Evolutionary conservation across 441 rosid species (phyloP), one percentile per base, ranked within the genome.

Genomic region (Arabidopsis lyrata): DNA sequence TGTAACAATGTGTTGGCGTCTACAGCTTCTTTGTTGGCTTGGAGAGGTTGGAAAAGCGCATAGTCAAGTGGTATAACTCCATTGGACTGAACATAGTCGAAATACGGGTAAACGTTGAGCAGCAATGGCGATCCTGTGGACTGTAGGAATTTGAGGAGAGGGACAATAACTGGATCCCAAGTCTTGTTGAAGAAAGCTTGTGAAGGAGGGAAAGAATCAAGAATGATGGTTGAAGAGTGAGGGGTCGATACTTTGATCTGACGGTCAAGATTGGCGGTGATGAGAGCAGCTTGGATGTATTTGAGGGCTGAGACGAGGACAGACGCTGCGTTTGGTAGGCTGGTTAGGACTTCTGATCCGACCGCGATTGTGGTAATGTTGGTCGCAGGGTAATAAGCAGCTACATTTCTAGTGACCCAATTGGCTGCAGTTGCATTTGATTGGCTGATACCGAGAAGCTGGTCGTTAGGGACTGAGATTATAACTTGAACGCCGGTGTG

Each of bases 371-470:
- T 60, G 2, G 99, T 92, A 72, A 94, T 94, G 84, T 90, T 92
- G 77, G 99, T 90, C 8, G 92, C 87, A 8, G 99, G 99, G 75
- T 86, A 88, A 66, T 94, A 90, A 39, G 95, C 87, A n/a, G 89
- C 77, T 10, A 94, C 85, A 78, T 90, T 90, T 39, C 92, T 91
- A 12, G 92, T 80, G 66, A 94, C 91, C 99, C 99, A 94, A 66
- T 92, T 90, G n/a, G 94, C 99, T 54, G 99, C 97, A 1, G 97
- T 92, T 52, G 94, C 91, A 82, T 94, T 94, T 61, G 99, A 94
- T 72, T 92, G 95, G 77, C 99, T 97, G 47, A 94, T 92, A 49
- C 95, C 99, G 29, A 94, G 95, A 59, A 94, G 89, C 79, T 90
- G 91, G 16, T 94, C 95, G 68, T 92, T 92, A 16, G 99, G 95